Percentiles rank a stretch among this genome's conserved stretches.
These are phyloP conservation scores for Epichloe sp. DNA, from an alignment of 2,329 filamentous ascomycete genomes.

Conservation along the genomic window DNA sequence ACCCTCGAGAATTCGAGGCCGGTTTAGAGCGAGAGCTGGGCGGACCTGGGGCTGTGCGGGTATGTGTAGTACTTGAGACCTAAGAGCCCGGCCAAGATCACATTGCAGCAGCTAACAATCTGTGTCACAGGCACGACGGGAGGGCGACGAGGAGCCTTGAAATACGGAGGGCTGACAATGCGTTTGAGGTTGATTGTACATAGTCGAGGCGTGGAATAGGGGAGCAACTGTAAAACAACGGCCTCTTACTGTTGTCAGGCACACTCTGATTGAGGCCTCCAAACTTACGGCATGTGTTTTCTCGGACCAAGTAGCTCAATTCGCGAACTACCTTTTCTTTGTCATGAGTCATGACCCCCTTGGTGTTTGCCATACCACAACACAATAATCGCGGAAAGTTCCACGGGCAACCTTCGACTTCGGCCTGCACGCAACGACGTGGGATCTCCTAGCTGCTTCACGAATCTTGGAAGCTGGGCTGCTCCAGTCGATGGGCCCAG, in stretches of 20 bases:
- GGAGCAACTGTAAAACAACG: background rate
- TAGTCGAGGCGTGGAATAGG: slow-evolving; percentile 12
- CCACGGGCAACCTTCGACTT: no score
- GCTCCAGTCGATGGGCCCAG: background rate
- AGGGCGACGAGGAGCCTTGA: slow-evolving; percentile 41
- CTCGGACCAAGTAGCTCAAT: background rate
- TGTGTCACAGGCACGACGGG: slow-evolving; percentile 34
- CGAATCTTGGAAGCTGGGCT: background rate
- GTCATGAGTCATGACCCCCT: background rate
- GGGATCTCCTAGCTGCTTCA: background rate
- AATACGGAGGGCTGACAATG: slow-evolving; percentile 1
- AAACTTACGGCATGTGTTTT: background rate
- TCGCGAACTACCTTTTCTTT: background rate
- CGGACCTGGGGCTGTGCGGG: slow-evolving; percentile 51
- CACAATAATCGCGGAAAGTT: background rate
- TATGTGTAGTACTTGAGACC: slow-evolving; percentile 28
- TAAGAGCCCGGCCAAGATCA: background rate
- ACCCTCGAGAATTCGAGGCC: slow-evolving; percentile 57
- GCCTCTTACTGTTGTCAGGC: background rate
- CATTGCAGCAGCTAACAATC: background rate
- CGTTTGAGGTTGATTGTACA: slow-evolving; percentile 22
- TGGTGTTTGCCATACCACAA: background rate
- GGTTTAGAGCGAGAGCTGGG: slow-evolving; percentile 66
- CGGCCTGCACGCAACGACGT: no score
- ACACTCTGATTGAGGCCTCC: background rate